Conservation (phyloP, 352 stramenopile species). For the Labyrinthula sp. region DNA sequence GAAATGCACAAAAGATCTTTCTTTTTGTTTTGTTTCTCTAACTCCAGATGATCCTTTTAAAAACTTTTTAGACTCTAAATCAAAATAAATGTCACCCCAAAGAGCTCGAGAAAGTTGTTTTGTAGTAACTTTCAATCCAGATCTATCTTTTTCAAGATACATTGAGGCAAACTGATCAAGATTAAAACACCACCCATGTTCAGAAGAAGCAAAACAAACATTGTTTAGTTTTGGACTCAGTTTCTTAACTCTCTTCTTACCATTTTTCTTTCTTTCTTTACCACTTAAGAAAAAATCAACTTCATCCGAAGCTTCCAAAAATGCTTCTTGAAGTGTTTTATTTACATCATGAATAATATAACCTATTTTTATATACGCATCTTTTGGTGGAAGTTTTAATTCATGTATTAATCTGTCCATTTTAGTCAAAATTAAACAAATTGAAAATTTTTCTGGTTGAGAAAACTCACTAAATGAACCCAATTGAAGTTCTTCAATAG, state of each 20-base stretch:
- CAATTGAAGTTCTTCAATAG: too few relatives aligned
- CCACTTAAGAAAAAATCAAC: too few relatives aligned
- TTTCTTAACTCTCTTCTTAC: background rate
- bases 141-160: constrained; percentile 45
- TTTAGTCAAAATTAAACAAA: constrained; percentile 87
- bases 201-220: constrained; percentile 80
- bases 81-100: constrained; percentile 93
- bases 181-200: constrained; percentile 90
- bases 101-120: constrained; percentile 67
- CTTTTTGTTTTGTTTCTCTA: constrained; percentile 34
- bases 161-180: constrained; percentile 72
- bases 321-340: too few relatives aligned
- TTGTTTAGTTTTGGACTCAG: constrained; percentile 56
- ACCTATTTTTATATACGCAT: constrained; percentile 93
- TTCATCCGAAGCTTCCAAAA: too few relatives aligned
- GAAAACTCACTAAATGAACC: too few relatives aligned
- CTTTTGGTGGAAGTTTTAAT: constrained; percentile 81
- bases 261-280: too few relatives aligned
- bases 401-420: constrained; percentile 94
- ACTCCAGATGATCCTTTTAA: constrained; percentile 55
- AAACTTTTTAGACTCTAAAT: constrained; percentile 68
- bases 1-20: constrained; percentile 88
- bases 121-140: too few relatives aligned
- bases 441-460: too few relatives aligned
- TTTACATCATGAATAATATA: constrained; percentile 93